Conservation (phyloP, 2,329 filamentous ascomycete species). For the Epicoccum sorghinum region DNA sequence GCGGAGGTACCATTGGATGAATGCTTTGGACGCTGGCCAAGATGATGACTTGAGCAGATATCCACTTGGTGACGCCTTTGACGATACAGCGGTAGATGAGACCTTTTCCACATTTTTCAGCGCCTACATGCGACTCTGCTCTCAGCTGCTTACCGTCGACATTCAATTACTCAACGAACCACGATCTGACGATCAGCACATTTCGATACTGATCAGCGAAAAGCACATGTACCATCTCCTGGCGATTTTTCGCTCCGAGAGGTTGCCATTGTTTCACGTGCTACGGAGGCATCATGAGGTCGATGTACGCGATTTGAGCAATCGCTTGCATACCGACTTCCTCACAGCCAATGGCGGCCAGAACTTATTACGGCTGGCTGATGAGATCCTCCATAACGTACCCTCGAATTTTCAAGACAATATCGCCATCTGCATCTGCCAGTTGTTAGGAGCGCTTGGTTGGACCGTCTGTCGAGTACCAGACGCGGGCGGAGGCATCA, state of each 20-base stretch:
- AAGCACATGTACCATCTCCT: slow-evolving; percentile 38
- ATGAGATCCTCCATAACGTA: slow-evolving; percentile 30
- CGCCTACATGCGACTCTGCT: slow-evolving; percentile 37
- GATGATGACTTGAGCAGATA: slow-evolving; percentile 30
- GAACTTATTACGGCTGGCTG: slow-evolving; percentile 32
- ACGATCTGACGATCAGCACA: slow-evolving; percentile 23
- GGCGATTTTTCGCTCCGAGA: slow-evolving; percentile 34
- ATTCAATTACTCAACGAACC: slow-evolving; percentile 26
- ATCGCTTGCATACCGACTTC: slow-evolving; percentile 31
- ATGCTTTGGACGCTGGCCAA: slow-evolving; percentile 11
- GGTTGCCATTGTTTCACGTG: slow-evolving; percentile 30
- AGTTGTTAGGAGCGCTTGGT: slow-evolving; percentile 31
- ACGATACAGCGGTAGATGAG: slow-evolving; percentile 31
- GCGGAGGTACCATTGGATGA: slow-evolving; percentile 33
- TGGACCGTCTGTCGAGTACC: slow-evolving; percentile 26
- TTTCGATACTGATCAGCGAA: slow-evolving; percentile 29
- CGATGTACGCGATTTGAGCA: slow-evolving; percentile 27
- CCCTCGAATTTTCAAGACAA: slow-evolving; percentile 19
- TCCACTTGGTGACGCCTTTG: slow-evolving; percentile 38
- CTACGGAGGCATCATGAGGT: slow-evolving; percentile 36
- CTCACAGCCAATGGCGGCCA: slow-evolving; percentile 32
- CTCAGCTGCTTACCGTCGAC: slow-evolving; percentile 36
- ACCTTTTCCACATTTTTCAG: slow-evolving; percentile 36
- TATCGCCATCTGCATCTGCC: slow-evolving; percentile 26
- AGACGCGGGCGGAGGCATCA: slow-evolving; percentile 11